Evolutionary conservation across 208 protist species (phyloP).

Genomic region (Naegleria gruberi): DNA sequence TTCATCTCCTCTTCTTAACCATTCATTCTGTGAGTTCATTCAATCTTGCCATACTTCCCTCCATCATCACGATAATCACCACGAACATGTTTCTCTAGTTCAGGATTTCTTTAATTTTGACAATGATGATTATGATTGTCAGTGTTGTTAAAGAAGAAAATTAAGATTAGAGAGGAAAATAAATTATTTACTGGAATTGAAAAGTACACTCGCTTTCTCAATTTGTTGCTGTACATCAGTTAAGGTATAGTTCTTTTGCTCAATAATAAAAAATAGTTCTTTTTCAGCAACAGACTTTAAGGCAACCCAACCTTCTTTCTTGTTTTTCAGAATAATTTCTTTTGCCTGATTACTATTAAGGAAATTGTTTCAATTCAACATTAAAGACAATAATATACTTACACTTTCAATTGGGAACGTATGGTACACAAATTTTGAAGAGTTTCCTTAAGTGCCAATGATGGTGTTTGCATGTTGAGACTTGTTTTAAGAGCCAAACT

Average conservation of each 20-base stretch:
- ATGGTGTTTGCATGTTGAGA: not conserved
- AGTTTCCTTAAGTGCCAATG: not conserved
- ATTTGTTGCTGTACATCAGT: not conserved
- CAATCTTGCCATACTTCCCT: not conserved
- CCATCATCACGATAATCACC: not conserved
- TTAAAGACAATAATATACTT: too few relatives aligned
- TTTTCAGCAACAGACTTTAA: not conserved
- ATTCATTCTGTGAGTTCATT: not conserved
- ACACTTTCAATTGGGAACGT: not conserved
- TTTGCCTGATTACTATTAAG: not conserved
- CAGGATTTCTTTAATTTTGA: not conserved
- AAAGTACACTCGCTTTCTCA: not conserved
- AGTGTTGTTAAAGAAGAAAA: not conserved
- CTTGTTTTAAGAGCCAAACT: constrained; percentile 15
- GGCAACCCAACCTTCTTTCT: not conserved
- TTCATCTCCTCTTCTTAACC: too few relatives aligned
- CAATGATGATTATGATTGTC: not conserved
- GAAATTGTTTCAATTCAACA: not conserved
- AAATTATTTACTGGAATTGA: not conserved
- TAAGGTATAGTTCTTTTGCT: constrained; percentile 6
- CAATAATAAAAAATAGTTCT: constrained; percentile 9
- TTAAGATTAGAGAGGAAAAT: not conserved
- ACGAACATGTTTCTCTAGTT: not conserved
- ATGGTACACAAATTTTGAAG: not conserved
- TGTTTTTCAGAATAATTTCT: not conserved